These are phyloP conservation scores for Stellera chamaejasme DNA, from an alignment of 345 rosid species.

Conservation along the genomic window DNA sequence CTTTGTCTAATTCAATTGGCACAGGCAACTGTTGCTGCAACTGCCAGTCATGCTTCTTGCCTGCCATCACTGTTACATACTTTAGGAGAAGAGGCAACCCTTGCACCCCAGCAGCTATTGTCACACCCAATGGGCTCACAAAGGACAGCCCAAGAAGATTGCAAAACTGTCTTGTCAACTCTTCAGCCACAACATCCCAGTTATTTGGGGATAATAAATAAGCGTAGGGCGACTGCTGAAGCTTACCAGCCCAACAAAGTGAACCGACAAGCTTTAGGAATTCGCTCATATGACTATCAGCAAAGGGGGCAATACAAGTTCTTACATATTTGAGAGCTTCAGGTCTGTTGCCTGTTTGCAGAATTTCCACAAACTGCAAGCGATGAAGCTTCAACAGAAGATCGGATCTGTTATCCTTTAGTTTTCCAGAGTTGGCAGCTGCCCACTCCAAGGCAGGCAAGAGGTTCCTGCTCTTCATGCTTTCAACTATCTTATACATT, in stretches of 20 bases:
- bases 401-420: conserved; percentile 53
- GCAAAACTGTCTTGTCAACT: conserved; percentile 49
- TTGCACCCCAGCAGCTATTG: conserved; percentile 51
- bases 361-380: conserved; percentile 53
- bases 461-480: conserved; percentile 43
- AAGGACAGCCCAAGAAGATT: conserved; percentile 39
- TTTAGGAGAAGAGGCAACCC: conserved; percentile 53
- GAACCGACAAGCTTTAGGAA: conserved; percentile 41
- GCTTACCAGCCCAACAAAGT: conserved; percentile 39
- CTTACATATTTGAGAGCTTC: conserved; percentile 61
- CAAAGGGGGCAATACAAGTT: conserved; percentile 30
- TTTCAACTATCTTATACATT: conserved; percentile 54
- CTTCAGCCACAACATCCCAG: conserved; percentile 35
- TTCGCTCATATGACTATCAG: conserved; percentile 29
- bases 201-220: conserved; percentile 30
- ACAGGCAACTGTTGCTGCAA: conserved; percentile 55
- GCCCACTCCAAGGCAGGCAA: conserved; percentile 62
- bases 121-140: conserved; percentile 40
- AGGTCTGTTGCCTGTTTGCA: conserved; percentile 26
- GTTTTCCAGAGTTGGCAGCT: conserved; percentile 39
- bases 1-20: conserved; percentile 46
- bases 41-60: conserved; percentile 59
- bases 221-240: conserved; percentile 42
- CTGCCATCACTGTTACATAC: conserved; percentile 48
- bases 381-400: conserved; percentile 58